Percentiles rank a stretch among this genome's conserved stretches.
These are phyloP conservation scores for Claviceps pazoutovae DNA, from an alignment of 2,329 filamentous ascomycete species.

Conservation along the genomic window DNA sequence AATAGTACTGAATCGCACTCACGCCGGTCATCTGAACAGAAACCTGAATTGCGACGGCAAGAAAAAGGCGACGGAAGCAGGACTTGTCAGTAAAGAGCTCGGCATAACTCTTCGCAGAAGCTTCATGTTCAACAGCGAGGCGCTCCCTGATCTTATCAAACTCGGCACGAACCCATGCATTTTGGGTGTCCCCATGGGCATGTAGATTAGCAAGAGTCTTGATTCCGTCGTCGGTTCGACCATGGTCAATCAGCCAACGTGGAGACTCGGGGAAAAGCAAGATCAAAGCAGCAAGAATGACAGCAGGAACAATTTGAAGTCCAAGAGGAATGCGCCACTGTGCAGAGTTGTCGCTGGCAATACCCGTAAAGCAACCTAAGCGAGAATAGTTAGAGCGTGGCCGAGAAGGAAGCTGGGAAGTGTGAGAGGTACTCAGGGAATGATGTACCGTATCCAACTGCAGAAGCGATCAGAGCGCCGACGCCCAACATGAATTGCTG, in stretches of 20 bases:
- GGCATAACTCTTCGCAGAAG: background rate
- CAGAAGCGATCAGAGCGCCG: background rate
- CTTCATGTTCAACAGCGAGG: background rate
- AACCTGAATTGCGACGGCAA: background rate
- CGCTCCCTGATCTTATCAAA: background rate
- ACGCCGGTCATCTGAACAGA: background rate
- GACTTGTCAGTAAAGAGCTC: constrained; percentile 1
- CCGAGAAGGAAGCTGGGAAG: background rate
- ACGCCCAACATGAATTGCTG: background rate
- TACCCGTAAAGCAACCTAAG: background rate
- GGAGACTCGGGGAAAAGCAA: background rate
- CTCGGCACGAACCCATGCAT: background rate
- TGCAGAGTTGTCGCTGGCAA: background rate
- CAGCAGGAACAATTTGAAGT: background rate
- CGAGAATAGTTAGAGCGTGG: background rate
- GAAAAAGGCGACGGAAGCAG: background rate
- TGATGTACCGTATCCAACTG: background rate
- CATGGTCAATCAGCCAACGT: background rate
- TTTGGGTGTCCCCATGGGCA: background rate
- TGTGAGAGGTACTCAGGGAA: too few species aligned
- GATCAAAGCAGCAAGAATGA: background rate
- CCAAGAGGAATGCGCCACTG: background rate
- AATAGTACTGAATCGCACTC: background rate
- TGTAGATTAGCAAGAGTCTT: background rate
- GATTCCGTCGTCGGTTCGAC: background rate